Conservation (phyloP, 139 green algal species). For the Volvox africanus region DNA sequence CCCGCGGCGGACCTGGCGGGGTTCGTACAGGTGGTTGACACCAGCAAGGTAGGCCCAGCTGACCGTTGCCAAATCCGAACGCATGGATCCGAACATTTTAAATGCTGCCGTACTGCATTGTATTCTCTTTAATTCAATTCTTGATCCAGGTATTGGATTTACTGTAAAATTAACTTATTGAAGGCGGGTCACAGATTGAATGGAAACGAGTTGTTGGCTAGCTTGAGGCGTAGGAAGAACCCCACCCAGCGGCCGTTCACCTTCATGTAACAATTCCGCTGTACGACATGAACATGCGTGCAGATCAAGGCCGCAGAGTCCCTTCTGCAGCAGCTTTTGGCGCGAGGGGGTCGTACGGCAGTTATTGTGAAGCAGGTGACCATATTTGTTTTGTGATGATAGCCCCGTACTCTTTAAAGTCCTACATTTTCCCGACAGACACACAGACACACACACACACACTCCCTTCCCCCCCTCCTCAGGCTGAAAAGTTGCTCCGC, state of each 20-base stretch:
- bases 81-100: too few species aligned
- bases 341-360: neutral
- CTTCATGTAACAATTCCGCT: neutral
- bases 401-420: too few species aligned
- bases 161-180: too few species aligned
- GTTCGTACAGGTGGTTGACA: conserved; percentile 29
- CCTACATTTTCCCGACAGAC: neutral
- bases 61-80: too few species aligned
- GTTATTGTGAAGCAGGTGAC: conserved; percentile 27
- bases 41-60: neutral
- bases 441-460: neutral
- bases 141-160: too few species aligned
- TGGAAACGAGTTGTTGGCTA: too few species aligned
- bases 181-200: too few species aligned
- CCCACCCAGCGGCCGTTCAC: too few species aligned
- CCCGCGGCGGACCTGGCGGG: neutral
- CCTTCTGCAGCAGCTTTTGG: conserved; percentile 33
- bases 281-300: neutral
- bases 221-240: neutral
- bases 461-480: neutral
- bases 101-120: too few species aligned
- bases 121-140: too few species aligned
- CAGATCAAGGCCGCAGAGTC: conserved; percentile 34
- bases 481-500: conserved; percentile 62
- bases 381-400: too few species aligned